These are phyloP conservation scores for Hippophae rhamnoides DNA, from an alignment of 306 rosid species.

Conservation along the genomic window DNA sequence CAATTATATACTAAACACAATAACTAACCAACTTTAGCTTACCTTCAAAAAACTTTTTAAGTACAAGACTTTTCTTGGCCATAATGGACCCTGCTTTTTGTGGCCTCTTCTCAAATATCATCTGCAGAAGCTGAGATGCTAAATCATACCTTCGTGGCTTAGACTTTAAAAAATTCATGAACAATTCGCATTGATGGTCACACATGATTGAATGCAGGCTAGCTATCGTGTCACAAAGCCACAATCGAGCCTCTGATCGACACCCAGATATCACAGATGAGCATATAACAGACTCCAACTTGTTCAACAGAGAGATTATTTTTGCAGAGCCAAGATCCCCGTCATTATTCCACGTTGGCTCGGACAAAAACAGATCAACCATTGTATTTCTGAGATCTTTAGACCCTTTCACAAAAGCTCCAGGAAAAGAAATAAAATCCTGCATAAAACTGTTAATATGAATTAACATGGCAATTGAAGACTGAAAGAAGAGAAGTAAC, in stretches of 20 bases:
- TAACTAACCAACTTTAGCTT: slow-evolving; percentile 1
- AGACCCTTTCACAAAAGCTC: background rate
- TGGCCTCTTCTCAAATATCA: slow-evolving; percentile 54
- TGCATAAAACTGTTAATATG: slow-evolving; percentile 10
- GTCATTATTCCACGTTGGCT: slow-evolving; percentile 35
- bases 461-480: background rate
- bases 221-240: slow-evolving; percentile 67
- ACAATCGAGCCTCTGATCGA: slow-evolving; percentile 64
- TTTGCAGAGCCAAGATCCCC: slow-evolving; percentile 23
- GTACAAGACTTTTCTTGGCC: slow-evolving; percentile 36
- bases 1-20: background rate
- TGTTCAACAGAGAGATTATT: slow-evolving; percentile 39
- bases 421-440: slow-evolving; percentile 4
- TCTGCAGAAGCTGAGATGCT: slow-evolving; percentile 61
- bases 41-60: slow-evolving; percentile 56
- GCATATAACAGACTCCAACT: slow-evolving; percentile 54
- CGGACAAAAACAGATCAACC: slow-evolving; percentile 49
- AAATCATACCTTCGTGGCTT: slow-evolving; percentile 29
- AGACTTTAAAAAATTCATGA: slow-evolving; percentile 37
- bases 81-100: slow-evolving; percentile 45
- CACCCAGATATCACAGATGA: slow-evolving; percentile 39
- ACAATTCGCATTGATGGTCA: slow-evolving; percentile 40
- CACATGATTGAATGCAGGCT: slow-evolving; percentile 33
- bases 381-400: slow-evolving; percentile 15
- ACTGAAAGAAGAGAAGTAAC: background rate